phyloP scores from a whole-genome alignment of 2,329 filamentous ascomycete genomes.

The Coniochaeta prunicola region DNA sequence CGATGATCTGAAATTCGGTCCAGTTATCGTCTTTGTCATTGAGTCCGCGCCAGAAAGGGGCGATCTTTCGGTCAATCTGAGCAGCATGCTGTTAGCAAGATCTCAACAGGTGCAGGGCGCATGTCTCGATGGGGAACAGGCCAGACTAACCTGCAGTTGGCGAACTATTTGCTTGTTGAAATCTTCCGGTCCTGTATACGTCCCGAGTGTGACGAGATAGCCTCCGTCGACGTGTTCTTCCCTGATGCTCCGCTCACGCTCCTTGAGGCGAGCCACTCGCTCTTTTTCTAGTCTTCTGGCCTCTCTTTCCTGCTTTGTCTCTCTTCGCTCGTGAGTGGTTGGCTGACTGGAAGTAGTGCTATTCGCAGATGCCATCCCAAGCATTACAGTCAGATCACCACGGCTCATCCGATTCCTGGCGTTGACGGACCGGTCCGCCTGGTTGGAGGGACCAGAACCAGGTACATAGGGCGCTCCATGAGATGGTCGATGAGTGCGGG shows the following conservation, averaged over 20 bases:
- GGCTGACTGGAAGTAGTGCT: constrained; percentile 30
- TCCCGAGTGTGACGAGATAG: constrained; percentile 87
- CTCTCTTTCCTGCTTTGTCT: constrained; percentile 88
- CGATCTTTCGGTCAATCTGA: constrained; percentile 85
- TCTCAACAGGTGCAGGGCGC: background rate
- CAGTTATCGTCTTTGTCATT: constrained; percentile 83
- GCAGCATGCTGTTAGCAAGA: constrained; percentile 5
- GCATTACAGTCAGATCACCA: constrained; percentile 36
- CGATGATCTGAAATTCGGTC: constrained; percentile 93
- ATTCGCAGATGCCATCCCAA: constrained; percentile 31
- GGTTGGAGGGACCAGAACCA: constrained; percentile 12
- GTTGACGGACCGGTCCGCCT: constrained; percentile 12
- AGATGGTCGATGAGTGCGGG: constrained; percentile 14
- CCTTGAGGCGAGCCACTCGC: constrained; percentile 64
- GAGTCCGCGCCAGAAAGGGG: constrained; percentile 91
- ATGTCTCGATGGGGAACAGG: background rate
- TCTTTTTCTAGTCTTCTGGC: constrained; percentile 80
- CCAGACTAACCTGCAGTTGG: constrained; percentile 68
- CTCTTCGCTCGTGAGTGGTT: constrained; percentile 56
- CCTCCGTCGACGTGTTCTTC: constrained; percentile 94
- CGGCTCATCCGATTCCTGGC: constrained; percentile 28
- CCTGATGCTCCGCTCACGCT: constrained; percentile 81
- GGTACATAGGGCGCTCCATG: constrained; percentile 10
- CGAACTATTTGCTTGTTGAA: constrained; percentile 85
- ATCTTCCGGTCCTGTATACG: constrained; percentile 88